Evolutionary conservation across 345 rosid species (phyloP).

Genomic region (Pugionium dolabratum): DNA sequence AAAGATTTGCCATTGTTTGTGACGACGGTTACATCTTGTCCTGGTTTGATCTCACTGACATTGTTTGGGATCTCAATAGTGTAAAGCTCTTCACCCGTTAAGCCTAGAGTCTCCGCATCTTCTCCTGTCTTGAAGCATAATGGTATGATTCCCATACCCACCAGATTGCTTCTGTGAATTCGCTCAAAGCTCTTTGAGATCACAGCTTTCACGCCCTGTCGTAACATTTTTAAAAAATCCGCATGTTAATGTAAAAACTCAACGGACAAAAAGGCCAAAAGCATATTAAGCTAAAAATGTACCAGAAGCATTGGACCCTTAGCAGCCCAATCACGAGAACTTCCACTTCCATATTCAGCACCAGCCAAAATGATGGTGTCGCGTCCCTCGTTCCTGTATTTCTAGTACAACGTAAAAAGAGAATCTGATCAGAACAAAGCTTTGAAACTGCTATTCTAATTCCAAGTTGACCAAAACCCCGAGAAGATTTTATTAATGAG

Average conservation of each 20-base stretch:
- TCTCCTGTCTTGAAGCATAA: constrained; percentile 82
- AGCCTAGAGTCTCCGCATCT: constrained; percentile 74
- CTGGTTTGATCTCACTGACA: constrained; percentile 71
- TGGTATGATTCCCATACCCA: constrained; percentile 87
- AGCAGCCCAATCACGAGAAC: constrained; percentile 99
- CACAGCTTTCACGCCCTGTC: constrained; percentile 90
- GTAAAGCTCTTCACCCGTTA: constrained; percentile 81
- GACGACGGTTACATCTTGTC: constrained; percentile 72
- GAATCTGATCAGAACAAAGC: constrained; percentile 7
- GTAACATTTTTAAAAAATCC: not conserved
- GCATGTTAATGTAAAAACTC: not conserved
- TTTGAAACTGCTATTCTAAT: not conserved
- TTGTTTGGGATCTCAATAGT: constrained; percentile 65
- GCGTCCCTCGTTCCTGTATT: constrained; percentile 70
- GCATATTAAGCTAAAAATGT: constrained; percentile 16
- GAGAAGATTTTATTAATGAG: not conserved
- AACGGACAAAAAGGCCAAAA: not conserved
- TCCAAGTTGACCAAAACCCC: not conserved
- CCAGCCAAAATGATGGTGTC: constrained; percentile 81
- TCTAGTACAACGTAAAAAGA: constrained; percentile 46
- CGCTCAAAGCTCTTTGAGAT: constrained; percentile 88
- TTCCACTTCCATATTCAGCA: constrained; percentile 94
- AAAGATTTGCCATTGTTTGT: constrained; percentile 75
- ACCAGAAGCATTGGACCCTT: constrained; percentile 96
- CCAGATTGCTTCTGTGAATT: constrained; percentile 86